Conservation (phyloP, 2,329 filamentous ascomycete genomes). For the Fusarium heterosporum region DNA sequence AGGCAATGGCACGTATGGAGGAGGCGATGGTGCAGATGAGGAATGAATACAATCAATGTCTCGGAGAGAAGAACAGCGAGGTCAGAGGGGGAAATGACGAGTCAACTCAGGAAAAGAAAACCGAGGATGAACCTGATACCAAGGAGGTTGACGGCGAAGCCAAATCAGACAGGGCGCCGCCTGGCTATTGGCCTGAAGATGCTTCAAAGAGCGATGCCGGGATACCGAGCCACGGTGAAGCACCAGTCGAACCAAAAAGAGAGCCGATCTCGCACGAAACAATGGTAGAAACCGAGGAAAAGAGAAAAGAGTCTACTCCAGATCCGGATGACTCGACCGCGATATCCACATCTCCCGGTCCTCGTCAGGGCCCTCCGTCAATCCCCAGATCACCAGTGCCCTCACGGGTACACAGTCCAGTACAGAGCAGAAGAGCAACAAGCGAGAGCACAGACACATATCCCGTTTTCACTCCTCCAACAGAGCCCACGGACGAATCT, state of each 20-base stretch:
- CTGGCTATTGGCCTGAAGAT: constrained; percentile 40
- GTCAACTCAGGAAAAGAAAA: constrained; percentile 1
- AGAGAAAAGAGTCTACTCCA: constrained; percentile 6
- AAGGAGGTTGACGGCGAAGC: constrained; percentile 16
- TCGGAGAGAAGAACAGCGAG: constrained; percentile 32
- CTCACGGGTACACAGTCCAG: constrained; percentile 5
- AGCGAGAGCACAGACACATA: constrained; percentile 28
- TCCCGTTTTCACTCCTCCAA: constrained; percentile 29
- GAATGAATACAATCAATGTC: constrained; percentile 36
- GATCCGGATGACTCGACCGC: background rate
- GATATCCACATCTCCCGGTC: background rate
- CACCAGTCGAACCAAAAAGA: constrained; percentile 5
- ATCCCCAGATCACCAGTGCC: constrained; percentile 11
- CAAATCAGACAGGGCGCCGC: constrained; percentile 25
- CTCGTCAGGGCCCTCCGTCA: background rate
- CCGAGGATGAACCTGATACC: constrained; percentile 17
- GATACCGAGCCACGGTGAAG: constrained; percentile 6
- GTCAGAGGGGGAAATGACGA: constrained; percentile 21
- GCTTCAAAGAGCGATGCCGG: constrained; percentile 37
- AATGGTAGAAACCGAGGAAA: constrained; percentile 21
- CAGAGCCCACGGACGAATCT: constrained; percentile 25
- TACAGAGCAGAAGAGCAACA: constrained; percentile 20
- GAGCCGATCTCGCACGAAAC: constrained; percentile 15
- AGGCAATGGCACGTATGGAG: constrained; percentile 46
- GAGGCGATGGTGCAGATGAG: constrained; percentile 44